These are phyloP conservation scores for Phylloboletellus chloephorus DNA, from an alignment of 1,284 basidiomycete genomes.

Conservation along the genomic window DNA sequence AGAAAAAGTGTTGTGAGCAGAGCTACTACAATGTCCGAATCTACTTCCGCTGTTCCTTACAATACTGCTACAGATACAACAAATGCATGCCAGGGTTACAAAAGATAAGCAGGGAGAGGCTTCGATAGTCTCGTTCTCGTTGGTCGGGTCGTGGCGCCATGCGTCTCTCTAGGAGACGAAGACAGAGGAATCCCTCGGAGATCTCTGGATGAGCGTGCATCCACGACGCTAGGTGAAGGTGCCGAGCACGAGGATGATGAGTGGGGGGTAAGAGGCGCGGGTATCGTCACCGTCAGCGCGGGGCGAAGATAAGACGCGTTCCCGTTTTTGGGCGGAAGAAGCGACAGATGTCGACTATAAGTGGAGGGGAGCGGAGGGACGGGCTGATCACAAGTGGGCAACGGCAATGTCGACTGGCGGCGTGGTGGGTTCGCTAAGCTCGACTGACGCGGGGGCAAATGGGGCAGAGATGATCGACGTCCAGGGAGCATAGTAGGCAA, in stretches of 20 bases:
- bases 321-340: conserved; percentile 19
- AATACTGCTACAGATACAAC: conserved; percentile 5
- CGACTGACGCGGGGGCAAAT: conserved; percentile 1
- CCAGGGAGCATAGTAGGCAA: conserved; percentile 11
- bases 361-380: background rate
- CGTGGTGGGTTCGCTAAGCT: conserved; percentile 4
- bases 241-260: conserved; percentile 9
- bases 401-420: conserved; percentile 15
- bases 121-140: conserved; percentile 17
- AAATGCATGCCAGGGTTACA: conserved; percentile 17
- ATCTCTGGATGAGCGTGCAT: background rate
- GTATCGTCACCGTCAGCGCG: conserved; percentile 2
- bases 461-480: conserved; percentile 8
- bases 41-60: background rate
- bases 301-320: background rate
- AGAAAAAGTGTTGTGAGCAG: background rate
- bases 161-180: conserved; percentile 11
- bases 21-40: background rate
- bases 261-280: conserved; percentile 1
- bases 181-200: conserved; percentile 7
- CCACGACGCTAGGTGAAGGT: conserved; percentile 2
- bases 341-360: conserved; percentile 22
- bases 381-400: background rate
- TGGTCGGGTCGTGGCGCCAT: background rate
- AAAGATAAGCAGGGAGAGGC: conserved; percentile 16